A percentile compares a stretch with the other conserved stretches of the same genome.
These are phyloP conservation scores for Aspergillus phoenicis DNA, from an alignment of 2,329 filamentous ascomycete species.

Conservation along the genomic window DNA sequence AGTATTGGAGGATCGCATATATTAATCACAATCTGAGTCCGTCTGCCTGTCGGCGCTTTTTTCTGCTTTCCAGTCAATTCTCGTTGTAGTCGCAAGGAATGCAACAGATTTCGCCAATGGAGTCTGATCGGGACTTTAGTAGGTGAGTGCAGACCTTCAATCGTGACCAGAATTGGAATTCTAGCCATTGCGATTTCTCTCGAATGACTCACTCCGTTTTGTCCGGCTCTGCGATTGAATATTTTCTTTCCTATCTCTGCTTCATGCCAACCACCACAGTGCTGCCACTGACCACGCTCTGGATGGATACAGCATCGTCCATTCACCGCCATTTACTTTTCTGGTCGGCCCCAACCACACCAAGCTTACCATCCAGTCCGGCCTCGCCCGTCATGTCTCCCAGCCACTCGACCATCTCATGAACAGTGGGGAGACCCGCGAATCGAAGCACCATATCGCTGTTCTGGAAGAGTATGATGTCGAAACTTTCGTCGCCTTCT, in stretches of 20 bases:
- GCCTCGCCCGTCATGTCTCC: constrained; percentile 48
- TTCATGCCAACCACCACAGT: constrained; percentile 18
- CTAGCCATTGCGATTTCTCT: not conserved
- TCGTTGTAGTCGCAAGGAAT: not conserved
- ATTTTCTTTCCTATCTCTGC: not conserved
- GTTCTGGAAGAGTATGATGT: constrained; percentile 52
- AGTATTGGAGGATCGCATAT: not conserved
- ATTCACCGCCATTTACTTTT: constrained; percentile 50
- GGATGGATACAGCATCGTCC: constrained; percentile 41
- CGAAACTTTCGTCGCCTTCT: constrained; percentile 53
- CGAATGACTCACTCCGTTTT: constrained; percentile 5
- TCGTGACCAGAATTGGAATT: not conserved
- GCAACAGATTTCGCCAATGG: constrained; percentile 14
- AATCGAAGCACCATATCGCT: constrained; percentile 47
- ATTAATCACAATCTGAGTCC: not conserved
- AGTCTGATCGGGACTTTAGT: constrained; percentile 17
- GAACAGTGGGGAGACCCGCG: constrained; percentile 50
- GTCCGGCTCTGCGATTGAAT: not conserved
- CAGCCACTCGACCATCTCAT: constrained; percentile 48
- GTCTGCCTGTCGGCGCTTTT: not conserved
- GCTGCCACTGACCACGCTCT: constrained; percentile 24
- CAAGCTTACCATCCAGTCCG: constrained; percentile 51
- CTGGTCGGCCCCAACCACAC: constrained; percentile 50
- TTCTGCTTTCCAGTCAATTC: not conserved
- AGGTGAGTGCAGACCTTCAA: constrained; percentile 13